Evolutionary conservation across 2,329 filamentous ascomycete genomes (phyloP).

Genomic region (Fusarium sp.): DNA sequence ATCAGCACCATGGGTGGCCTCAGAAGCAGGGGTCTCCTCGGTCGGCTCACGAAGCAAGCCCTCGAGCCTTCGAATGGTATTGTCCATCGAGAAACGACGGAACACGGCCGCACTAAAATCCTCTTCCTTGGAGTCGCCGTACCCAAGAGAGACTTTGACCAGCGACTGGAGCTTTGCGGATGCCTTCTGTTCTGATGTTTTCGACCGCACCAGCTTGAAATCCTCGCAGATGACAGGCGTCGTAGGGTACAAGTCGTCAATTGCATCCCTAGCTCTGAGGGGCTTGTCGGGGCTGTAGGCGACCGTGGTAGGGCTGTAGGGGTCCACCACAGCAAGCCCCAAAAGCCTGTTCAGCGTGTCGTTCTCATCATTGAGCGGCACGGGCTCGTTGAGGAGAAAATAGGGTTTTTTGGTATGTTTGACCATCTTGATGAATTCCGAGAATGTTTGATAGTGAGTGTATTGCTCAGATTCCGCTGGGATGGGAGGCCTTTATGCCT

Average conservation of each 20-base stretch:
- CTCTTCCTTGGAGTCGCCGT: not conserved
- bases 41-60: not conserved
- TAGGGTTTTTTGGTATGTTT: not conserved
- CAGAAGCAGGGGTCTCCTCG: not conserved
- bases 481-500: not conserved
- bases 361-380: not conserved
- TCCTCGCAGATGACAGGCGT: not conserved
- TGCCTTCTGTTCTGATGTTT: not conserved
- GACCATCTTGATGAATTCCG: not conserved
- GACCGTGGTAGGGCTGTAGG: not conserved
- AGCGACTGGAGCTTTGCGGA: not conserved
- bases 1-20: not conserved
- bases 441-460: not conserved
- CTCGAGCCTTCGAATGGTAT: not conserved
- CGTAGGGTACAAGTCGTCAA: constrained; percentile 2
- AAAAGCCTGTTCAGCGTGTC: not conserved
- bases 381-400: not conserved
- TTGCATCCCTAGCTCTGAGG: not conserved
- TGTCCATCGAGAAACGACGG: constrained; percentile 3
- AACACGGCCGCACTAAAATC: not conserved
- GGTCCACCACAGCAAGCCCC: constrained; percentile 1
- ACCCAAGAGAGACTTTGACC: not conserved
- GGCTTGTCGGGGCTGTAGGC: not conserved
- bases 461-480: not conserved
- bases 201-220: not conserved